A percentile compares a stretch with the other conserved stretches of the same genome.
phyloP scores from a whole-genome alignment of 169 alveolate genomes.

The Plasmodium berghei region DNA sequence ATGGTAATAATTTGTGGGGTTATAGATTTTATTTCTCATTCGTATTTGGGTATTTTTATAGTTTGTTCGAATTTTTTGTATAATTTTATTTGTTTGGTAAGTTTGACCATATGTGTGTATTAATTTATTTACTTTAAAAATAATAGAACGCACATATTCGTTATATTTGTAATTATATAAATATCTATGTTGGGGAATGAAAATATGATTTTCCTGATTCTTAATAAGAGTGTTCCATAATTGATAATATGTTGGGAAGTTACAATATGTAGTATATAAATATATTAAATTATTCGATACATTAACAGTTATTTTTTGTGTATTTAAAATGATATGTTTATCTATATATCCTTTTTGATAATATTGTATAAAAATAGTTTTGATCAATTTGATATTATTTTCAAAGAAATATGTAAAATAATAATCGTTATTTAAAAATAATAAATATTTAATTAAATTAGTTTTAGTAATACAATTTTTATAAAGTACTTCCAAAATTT shows the following conservation, averaged over 20 bases:
- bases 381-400: conserved; percentile 44
- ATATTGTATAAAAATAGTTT: conserved; percentile 63
- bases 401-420: conserved; percentile 68
- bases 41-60: no score
- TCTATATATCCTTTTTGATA: conserved; percentile 68
- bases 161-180: conserved; percentile 51
- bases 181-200: conserved; percentile 32
- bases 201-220: conserved; percentile 12
- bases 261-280: conserved; percentile 53
- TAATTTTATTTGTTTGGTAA: not conserved
- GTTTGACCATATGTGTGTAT: not conserved
- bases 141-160: conserved; percentile 22
- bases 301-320: conserved; percentile 1
- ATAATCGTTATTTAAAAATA: conserved; percentile 40
- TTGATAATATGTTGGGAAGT: conserved; percentile 52
- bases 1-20: no score
- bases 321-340: conserved; percentile 21
- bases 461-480: not conserved
- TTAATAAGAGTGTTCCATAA: conserved; percentile 43
- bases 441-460: conserved; percentile 46
- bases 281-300: conserved; percentile 11
- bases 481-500: conserved; percentile 56
- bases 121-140: not conserved
- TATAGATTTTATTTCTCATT: no score
- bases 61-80: no score